Evolutionary conservation across 257 asterid species (phyloP), one percentile per base, ranked within the genome.

Genomic region (Penstemon barbatus): DNA sequence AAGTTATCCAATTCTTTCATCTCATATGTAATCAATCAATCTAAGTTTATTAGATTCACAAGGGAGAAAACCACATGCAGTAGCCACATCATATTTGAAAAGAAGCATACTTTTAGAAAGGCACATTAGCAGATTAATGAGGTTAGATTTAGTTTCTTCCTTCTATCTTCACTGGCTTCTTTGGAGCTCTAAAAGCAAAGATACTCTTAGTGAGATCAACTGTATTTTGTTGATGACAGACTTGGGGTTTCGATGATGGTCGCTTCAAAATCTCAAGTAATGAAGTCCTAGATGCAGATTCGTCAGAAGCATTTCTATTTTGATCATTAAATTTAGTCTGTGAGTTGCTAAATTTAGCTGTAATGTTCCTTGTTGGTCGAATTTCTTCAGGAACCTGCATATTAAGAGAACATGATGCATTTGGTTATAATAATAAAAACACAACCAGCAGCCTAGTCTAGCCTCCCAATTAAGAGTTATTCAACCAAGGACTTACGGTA

Each of bases 181-280:
- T 86, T 13, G 95, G 85, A 77, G 62, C 84, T 78, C 78, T 84
- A 64, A 84, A 89, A 63, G 83, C 65, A 69, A 88, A 83, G 10
- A 85, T 79, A 66, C 83, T 62, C 76, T 74, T 80, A 8, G 88
- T 70, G 60, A 93, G 81, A 66, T 84, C 92, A 19, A 84, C 73
- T 25, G 70, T 41, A 19, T 70, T 76, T 43, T 78, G 84, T 38
- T 70, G 77, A 67, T 76, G 76, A 57, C 73, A 71, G 10, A 54
- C 74, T 40, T 68, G 56, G 41, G 88, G 56, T 52, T 67, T 71
- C 4, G 72, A 63, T 15, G 94, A 82, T 7, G 94, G 79, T 74
- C 74, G 86, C 82, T 79, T 90, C 81, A 90, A 71, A 71, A 87
- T 61, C 63, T 93, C 98, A 9, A 90, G 80, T 77, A 88, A 70